These are phyloP conservation scores for Didymella sp. DNA, from an alignment of 2,329 filamentous ascomycete species.

Conservation along the genomic window DNA sequence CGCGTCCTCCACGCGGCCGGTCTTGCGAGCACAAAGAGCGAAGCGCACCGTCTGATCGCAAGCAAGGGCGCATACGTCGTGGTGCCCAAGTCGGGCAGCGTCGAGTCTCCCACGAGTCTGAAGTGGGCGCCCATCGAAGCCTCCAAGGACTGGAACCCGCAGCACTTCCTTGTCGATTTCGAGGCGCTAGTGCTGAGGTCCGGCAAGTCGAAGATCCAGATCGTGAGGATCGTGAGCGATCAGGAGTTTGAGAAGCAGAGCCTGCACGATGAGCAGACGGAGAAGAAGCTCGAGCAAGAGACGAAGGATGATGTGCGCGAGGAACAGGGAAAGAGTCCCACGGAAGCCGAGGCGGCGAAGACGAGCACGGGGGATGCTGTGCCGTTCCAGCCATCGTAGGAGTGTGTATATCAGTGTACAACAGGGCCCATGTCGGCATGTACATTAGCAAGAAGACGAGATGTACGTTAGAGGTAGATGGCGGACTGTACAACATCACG, in stretches of 20 bases:
- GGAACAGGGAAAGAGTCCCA: background rate
- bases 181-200: constrained; percentile 62
- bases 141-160: constrained; percentile 64
- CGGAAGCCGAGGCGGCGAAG: constrained; percentile 3
- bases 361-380: constrained; percentile 3
- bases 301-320: background rate
- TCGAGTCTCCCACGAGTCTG: constrained; percentile 53
- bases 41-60: constrained; percentile 65
- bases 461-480: too few species aligned
- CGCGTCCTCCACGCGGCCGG: constrained; percentile 67
- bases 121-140: constrained; percentile 69
- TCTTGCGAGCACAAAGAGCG: constrained; percentile 62
- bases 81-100: constrained; percentile 55
- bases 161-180: constrained; percentile 66
- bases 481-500: background rate
- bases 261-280: background rate
- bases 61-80: constrained; percentile 66
- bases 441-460: too few species aligned
- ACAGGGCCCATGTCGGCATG: background rate
- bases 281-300: constrained; percentile 9
- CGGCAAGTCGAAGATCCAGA: constrained; percentile 67
- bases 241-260: constrained; percentile 58
- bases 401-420: background rate
- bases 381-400: constrained; percentile 13
- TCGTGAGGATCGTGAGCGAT: constrained; percentile 63